A percentile compares a stretch with the other conserved stretches of the same genome.
These are phyloP conservation scores for Sporobolus alterniflorus DNA, from an alignment of 202 grass and related monocot genomes.

Conservation along the genomic window DNA sequence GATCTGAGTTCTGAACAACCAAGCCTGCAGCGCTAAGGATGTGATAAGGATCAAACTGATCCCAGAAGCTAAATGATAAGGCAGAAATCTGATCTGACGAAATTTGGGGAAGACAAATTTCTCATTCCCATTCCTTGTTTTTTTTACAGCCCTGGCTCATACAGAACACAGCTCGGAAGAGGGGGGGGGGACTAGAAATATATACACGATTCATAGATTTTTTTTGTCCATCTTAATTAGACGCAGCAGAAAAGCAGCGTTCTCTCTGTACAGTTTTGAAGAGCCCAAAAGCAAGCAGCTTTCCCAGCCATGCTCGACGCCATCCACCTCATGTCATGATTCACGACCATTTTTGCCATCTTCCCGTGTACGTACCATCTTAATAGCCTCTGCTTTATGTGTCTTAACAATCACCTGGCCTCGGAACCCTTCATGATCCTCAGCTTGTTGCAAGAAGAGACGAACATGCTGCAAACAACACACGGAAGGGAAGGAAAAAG, in stretches of 20 bases:
- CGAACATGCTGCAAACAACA: slow-evolving; percentile 73
- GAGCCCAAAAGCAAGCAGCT: slow-evolving; percentile 15
- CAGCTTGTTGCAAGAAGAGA: slow-evolving; percentile 85
- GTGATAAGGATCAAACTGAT: not conserved
- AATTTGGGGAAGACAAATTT: slow-evolving; percentile 33
- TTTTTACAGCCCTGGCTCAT: slow-evolving; percentile 31
- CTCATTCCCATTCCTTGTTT: not conserved
- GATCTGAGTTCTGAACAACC: slow-evolving; percentile 24
- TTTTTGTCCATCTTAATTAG: not conserved
- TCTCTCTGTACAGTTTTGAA: slow-evolving; percentile 44
- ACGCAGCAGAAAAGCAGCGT: slow-evolving; percentile 35
- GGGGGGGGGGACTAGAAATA: slow-evolving; percentile 15
- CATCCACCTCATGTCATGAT: slow-evolving; percentile 1
- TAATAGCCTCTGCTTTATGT: not conserved
- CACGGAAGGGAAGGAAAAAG: not conserved
- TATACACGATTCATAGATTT: slow-evolving; percentile 34
- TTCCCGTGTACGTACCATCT: not conserved
- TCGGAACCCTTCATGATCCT: slow-evolving; percentile 89
- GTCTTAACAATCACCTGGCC: slow-evolving; percentile 42
- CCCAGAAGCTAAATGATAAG: not conserved
- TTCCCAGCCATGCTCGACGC: not conserved
- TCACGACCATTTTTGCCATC: not conserved
- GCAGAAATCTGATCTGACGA: slow-evolving; percentile 13
- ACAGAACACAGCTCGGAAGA: slow-evolving; percentile 29
- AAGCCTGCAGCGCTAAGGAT: not conserved